Base-by-base conservation (phyloP, 106 monocot genomes). In the Dendrobium chrysotoxum region DNA sequence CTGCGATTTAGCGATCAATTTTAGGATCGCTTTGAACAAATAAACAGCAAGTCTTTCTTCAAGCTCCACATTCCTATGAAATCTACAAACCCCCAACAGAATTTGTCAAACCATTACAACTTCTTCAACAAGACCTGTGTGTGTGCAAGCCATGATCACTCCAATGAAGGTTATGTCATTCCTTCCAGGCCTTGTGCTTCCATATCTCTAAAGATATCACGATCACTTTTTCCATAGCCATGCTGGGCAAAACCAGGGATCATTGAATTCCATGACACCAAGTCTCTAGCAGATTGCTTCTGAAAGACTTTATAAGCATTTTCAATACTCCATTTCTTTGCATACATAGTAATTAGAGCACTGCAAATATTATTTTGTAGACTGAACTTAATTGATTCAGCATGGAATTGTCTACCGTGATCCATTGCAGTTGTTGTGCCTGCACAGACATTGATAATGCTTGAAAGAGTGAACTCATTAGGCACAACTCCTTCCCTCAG, bases 251-350 rank as follows among this genome's bases (percentile, higher is more conserved):
- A 96, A 1, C 96, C 91, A 11, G 86, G 87, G 25, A 96, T 40
- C 88, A 93, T 93, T 0, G 93, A 90, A 78, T 96, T 96, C 92
- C 96, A 96, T 6, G 96, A 91, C 2, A 96, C 86, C 28, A 90
- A 31, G 79, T 96, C 96, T 65, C 92, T 90, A 13, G 71, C 81
- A 7, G 72, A 44, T 81, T 93, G 96, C 46, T 82, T 80, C 20
- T 80, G 75, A 45, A 96, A 96, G 15, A 90, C 79, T 38, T 41
- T 66, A 46, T 84, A 78, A 65, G 96, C 93, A 85, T 80, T 88
- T 76, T 92, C 90, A 39, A 96, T 93, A 79, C 86, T 88, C 11
- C 90, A 92, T 50, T 88, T 93, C 78, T 90, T 91, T 54, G 91
- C 77, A 53, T 96, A 96, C 96, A 96, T 93, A 21, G 87, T 92